Percentiles rank a stretch among this genome's conserved stretches.
phyloP scores from a whole-genome alignment of 164 flowering plant genomes.

The Cinnamomum micranthum region DNA sequence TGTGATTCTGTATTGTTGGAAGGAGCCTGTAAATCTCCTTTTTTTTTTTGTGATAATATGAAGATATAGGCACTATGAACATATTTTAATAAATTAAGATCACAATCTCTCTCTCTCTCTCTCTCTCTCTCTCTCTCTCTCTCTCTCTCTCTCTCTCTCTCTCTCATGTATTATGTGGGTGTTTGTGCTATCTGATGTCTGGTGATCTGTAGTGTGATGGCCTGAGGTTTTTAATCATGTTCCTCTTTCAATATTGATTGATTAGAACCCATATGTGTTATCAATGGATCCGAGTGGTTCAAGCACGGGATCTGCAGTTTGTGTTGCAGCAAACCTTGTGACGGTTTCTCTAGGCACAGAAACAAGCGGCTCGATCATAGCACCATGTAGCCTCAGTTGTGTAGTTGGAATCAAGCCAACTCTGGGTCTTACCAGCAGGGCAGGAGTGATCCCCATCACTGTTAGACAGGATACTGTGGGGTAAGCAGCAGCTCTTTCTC shows the following conservation, averaged over 20 bases:
- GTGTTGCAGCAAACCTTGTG: slow-evolving; percentile 37
- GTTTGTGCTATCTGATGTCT: too few species aligned
- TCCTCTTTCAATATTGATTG: too few species aligned
- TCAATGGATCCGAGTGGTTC: slow-evolving; percentile 30
- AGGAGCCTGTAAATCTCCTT: too few species aligned
- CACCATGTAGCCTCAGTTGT: slow-evolving; percentile 22
- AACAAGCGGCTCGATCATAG: slow-evolving; percentile 38
- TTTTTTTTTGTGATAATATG: too few species aligned
- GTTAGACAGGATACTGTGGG: slow-evolving; percentile 37
- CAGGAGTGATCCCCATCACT: slow-evolving; percentile 34
- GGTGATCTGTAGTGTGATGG: too few species aligned
- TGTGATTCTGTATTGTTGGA: too few species aligned
- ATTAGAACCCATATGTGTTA: slow-evolving; percentile 34
- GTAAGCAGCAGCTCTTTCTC: slow-evolving; percentile 11
- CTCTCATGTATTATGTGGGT: too few species aligned
- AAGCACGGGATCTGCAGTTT: slow-evolving; percentile 40
- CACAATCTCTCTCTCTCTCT: neutral
- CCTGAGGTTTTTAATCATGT: too few species aligned
- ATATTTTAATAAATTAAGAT: too few species aligned
- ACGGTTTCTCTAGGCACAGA: slow-evolving; percentile 37
- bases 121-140: too few species aligned
- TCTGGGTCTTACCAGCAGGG: slow-evolving; percentile 41
- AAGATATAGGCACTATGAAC: too few species aligned
- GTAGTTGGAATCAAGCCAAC: slow-evolving; percentile 49
- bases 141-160: too few species aligned